These are phyloP conservation scores for Syncephalis plumigaleata DNA, from an alignment of 371 early-diverging fungal species.

Conservation along the genomic window DNA sequence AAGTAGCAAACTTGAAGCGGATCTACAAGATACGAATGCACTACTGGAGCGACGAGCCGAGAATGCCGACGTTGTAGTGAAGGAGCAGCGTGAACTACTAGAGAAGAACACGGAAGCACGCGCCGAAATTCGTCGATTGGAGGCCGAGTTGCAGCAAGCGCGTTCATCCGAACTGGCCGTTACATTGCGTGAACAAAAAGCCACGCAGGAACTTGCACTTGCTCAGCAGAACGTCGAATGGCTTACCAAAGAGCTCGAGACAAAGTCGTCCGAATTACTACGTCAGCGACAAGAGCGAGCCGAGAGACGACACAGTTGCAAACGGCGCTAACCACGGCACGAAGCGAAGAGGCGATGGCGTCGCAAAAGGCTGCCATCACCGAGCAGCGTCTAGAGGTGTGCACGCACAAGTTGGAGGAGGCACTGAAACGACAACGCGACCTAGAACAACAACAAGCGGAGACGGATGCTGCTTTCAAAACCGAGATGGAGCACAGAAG, in stretches of 20 bases:
- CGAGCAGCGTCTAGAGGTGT: slow-evolving; percentile 19
- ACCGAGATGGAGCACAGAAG: slow-evolving; percentile 47
- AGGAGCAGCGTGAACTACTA: not conserved
- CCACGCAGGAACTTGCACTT: slow-evolving; percentile 16
- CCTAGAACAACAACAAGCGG: slow-evolving; percentile 22
- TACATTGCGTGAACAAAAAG: slow-evolving; percentile 19
- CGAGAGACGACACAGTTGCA: slow-evolving; percentile 9
- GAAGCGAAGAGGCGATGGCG: slow-evolving; percentile 2
- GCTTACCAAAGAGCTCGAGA: slow-evolving; percentile 30
- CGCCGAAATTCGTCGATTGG: not conserved
- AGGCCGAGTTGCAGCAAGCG: not conserved
- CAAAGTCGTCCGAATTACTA: slow-evolving; percentile 17
- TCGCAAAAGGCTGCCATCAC: slow-evolving; percentile 7
- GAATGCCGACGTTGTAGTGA: too few species aligned
- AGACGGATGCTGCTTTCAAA: slow-evolving; percentile 37
- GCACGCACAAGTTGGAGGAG: slow-evolving; percentile 23
- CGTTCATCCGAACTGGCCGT: not conserved
- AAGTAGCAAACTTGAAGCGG: too few species aligned
- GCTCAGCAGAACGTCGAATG: slow-evolving; percentile 21
- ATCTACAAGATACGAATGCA: too few species aligned
- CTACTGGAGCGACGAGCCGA: too few species aligned
- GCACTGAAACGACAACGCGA: slow-evolving; percentile 21
- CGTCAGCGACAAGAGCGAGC: slow-evolving; percentile 20
- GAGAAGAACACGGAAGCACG: not conserved
- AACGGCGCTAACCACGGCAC: not conserved